Conservation (phyloP, 257 asterid species). For the Verbascum thapsus region DNA sequence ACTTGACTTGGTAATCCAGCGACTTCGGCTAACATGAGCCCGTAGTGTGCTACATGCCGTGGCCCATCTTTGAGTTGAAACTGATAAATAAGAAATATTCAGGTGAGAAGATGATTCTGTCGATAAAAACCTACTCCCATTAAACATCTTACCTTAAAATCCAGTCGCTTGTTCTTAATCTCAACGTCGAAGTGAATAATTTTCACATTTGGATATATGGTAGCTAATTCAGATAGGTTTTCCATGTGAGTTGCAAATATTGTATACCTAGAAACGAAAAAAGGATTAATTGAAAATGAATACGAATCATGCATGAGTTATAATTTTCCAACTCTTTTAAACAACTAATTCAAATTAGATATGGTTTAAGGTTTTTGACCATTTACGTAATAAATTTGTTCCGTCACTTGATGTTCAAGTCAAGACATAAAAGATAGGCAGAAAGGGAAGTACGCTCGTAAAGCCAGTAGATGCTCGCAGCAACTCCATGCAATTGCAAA, state of each 20-base stretch:
- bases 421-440: conserved; percentile 15
- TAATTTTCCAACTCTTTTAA: background rate
- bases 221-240: conserved; percentile 79
- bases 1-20: conserved; percentile 90
- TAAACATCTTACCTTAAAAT: conserved; percentile 70
- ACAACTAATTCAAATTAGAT: background rate
- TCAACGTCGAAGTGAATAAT: conserved; percentile 85
- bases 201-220: conserved; percentile 88
- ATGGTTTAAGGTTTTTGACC: conserved; percentile 1
- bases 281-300: conserved; percentile 1
- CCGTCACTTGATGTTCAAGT: conserved; percentile 10
- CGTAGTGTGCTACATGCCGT: conserved; percentile 81
- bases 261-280: conserved; percentile 61
- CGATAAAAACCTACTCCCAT: background rate
- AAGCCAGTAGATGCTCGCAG: conserved; percentile 87
- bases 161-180: conserved; percentile 79
- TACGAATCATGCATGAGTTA: too few relatives aligned
- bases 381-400: background rate
- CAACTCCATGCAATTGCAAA: conserved; percentile 98
- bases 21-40: conserved; percentile 90
- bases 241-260: conserved; percentile 98
- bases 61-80: conserved; percentile 92
- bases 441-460: conserved; percentile 62
- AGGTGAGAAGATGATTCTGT: conserved; percentile 22
- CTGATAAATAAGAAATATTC: conserved; percentile 40